Percentiles rank a stretch among this genome's conserved stretches.
Conservation (phyloP, 257 asterid species). For the Solanum lignicaule region DNA sequence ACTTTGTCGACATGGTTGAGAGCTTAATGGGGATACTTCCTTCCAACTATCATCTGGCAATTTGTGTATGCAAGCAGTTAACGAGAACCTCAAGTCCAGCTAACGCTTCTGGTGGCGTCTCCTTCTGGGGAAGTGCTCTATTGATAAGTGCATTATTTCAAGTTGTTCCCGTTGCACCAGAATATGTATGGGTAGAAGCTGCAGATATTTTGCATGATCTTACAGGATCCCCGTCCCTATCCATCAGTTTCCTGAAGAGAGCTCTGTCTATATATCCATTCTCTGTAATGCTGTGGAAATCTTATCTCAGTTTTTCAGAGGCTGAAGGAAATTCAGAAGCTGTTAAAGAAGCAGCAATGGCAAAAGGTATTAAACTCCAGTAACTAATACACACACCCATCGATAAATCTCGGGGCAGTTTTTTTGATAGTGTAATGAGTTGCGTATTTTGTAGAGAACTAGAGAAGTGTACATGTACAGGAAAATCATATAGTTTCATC, state of each 20-base stretch:
- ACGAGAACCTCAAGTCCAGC: not conserved
- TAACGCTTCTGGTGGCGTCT: constrained; percentile 3
- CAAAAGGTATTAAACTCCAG: constrained; percentile 21
- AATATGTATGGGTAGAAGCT: constrained; percentile 33
- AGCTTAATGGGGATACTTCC: constrained; percentile 32
- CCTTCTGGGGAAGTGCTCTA: constrained; percentile 37
- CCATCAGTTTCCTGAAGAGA: constrained; percentile 21
- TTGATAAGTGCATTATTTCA: constrained; percentile 28
- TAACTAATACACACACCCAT: not conserved
- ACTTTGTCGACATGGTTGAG: constrained; percentile 30
- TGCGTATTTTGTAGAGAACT: not conserved
- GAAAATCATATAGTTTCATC: not conserved
- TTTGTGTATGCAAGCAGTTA: constrained; percentile 22
- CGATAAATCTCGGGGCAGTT: not conserved
- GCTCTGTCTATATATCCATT: constrained; percentile 31
- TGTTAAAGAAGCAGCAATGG: constrained; percentile 22
- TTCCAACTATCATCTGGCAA: constrained; percentile 28
- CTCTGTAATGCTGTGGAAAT: constrained; percentile 30
- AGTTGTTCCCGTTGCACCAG: constrained; percentile 42
- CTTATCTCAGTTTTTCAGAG: constrained; percentile 12
- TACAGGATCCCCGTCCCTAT: constrained; percentile 3
- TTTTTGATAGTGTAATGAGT: not conserved
- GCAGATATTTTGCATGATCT: constrained; percentile 16
- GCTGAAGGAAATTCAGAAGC: constrained; percentile 2
- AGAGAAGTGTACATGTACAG: not conserved